Evolutionary conservation across 2,329 filamentous ascomycete genomes (phyloP).

Genomic region (Stagonosporopsis rhizophila): DNA sequence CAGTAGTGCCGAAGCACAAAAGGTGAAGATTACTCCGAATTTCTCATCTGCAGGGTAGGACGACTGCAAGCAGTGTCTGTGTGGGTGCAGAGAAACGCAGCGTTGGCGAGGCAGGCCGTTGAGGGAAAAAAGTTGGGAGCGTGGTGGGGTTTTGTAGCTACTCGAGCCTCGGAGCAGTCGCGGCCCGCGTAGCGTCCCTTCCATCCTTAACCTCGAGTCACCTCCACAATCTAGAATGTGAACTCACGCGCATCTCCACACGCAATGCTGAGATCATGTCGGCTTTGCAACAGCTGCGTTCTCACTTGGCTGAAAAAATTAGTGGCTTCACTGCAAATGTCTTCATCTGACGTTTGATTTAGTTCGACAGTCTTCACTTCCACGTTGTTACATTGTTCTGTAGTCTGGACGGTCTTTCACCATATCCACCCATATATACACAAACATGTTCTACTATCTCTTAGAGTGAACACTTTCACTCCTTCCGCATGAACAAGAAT

Average conservation of each 20-base stretch:
- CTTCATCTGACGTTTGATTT: background rate
- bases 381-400: no score
- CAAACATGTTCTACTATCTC: background rate
- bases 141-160: conserved; percentile 45
- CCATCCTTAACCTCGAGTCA: background rate
- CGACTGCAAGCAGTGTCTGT: conserved; percentile 56
- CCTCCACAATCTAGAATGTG: background rate
- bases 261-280: background rate
- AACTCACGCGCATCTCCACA: background rate
- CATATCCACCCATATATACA: background rate
- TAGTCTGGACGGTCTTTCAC: background rate
- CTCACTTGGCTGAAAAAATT: background rate
- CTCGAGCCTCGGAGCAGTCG: conserved; percentile 1
- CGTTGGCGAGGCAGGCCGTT: conserved; percentile 88
- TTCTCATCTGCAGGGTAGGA: conserved; percentile 81
- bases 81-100: conserved; percentile 96
- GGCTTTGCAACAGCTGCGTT: background rate
- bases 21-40: conserved; percentile 96
- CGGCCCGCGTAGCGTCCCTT: background rate
- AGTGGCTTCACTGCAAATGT: background rate
- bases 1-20: conserved; percentile 62
- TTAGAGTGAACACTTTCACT: background rate
- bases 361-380: background rate
- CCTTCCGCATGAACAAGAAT: no score
- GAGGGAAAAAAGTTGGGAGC: conserved; percentile 53